phyloP scores from a whole-genome alignment of 228 moss, liverwort and hornwort species.

The Sphagnum fallax region DNA sequence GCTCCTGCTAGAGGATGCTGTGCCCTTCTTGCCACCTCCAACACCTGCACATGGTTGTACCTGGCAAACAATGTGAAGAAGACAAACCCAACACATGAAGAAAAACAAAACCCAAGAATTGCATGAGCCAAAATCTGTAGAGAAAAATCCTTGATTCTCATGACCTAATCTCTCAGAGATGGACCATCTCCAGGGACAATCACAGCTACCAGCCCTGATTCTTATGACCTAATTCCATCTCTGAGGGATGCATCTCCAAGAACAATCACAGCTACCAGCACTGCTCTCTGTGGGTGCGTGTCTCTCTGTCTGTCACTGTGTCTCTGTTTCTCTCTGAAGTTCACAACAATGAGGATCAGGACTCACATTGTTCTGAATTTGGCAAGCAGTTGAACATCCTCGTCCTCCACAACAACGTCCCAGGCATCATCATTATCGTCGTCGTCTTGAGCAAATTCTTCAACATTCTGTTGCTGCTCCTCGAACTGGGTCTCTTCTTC shows the following conservation, averaged over 20 bases:
- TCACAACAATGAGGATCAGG: neutral
- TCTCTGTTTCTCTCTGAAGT: too few species aligned
- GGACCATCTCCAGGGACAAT: neutral
- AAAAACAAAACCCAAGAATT: neutral
- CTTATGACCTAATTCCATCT: too few species aligned
- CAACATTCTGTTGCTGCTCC: too few species aligned
- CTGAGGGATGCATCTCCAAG: too few species aligned
- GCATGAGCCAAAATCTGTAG: neutral
- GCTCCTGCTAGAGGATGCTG: slow-evolving; percentile 69
- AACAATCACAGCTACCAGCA: too few species aligned
- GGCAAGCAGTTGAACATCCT: neutral
- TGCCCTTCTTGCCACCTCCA: slow-evolving; percentile 54
- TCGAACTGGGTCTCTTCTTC: too few species aligned
- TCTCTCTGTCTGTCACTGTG: too few species aligned
- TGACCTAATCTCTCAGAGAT: neutral
- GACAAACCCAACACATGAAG: neutral
- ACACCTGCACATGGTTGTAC: slow-evolving; percentile 59
- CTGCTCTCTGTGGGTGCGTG: too few species aligned
- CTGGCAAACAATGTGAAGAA: slow-evolving; percentile 7
- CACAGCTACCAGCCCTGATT: neutral
- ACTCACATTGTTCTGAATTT: neutral
- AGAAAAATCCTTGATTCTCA: neutral
- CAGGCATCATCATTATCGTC: neutral
- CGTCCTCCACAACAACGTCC: neutral
- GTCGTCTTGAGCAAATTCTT: too few species aligned